Evolutionary conservation across 768 basidiomycete genomes (phyloP).

Genomic region (Leccinellum albellum): DNA sequence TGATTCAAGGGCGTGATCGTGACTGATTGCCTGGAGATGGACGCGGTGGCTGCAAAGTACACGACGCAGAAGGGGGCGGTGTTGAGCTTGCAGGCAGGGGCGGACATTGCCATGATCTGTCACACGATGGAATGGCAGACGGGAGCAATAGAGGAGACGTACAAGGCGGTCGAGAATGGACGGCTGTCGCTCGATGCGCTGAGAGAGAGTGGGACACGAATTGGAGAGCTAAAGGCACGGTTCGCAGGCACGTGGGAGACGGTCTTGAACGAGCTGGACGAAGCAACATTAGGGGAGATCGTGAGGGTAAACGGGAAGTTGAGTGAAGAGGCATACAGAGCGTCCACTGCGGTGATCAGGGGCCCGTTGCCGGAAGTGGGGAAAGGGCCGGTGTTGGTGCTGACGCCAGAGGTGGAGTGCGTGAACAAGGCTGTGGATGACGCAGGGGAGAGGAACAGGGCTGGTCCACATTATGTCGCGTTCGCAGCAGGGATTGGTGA

Average conservation of each 20-base stretch:
- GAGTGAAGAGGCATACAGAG: constrained; percentile 45
- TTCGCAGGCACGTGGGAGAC: constrained; percentile 49
- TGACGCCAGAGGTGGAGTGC: constrained; percentile 57
- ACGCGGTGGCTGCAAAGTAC: constrained; percentile 52
- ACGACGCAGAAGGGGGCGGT: constrained; percentile 44
- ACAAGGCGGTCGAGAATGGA: constrained; percentile 46
- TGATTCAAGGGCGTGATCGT: constrained; percentile 58
- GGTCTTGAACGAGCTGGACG: constrained; percentile 29
- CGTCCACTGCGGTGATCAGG: constrained; percentile 45
- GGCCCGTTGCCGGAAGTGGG: constrained; percentile 36
- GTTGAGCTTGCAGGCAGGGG: constrained; percentile 55
- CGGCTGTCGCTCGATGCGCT: constrained; percentile 38
- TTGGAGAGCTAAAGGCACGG: constrained; percentile 46
- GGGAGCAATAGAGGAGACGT: constrained; percentile 50
- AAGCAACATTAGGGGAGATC: constrained; percentile 24
- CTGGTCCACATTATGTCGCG: constrained; percentile 51
- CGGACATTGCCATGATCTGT: constrained; percentile 74
- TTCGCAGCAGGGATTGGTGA: constrained; percentile 40
- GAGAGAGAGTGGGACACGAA: constrained; percentile 40
- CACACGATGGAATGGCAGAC: constrained; percentile 54
- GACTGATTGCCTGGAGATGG: constrained; percentile 78
- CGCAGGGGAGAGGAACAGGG: constrained; percentile 53
- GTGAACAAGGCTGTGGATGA: constrained; percentile 63
- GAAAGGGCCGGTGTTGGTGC: constrained; percentile 36
- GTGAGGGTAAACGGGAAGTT: constrained; percentile 40